These are phyloP conservation scores for Chloranthus sessilifolius DNA, from an alignment of 164 flowering plant genomes.

Conservation along the genomic window DNA sequence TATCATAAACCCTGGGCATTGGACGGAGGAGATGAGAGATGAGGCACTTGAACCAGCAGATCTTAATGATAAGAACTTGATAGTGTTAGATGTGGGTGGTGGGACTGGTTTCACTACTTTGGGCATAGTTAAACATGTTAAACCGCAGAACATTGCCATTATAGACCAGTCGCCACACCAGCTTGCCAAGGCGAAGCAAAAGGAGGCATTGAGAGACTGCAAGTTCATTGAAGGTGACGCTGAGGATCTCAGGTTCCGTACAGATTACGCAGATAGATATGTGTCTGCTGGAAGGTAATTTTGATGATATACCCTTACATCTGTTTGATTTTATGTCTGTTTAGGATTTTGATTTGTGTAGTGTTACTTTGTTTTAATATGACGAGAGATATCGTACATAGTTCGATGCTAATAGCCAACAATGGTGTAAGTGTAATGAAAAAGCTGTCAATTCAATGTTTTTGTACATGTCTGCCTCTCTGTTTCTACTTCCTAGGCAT, in stretches of 20 bases:
- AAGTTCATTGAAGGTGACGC: constrained; percentile 75
- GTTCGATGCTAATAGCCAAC: too few species aligned
- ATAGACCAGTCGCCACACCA: constrained; percentile 82
- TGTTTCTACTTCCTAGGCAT: too few species aligned
- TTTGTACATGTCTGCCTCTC: too few species aligned
- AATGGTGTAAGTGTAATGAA: too few species aligned
- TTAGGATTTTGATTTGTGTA: too few species aligned
- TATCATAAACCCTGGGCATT: constrained; percentile 68
- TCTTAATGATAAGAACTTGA: constrained; percentile 42
- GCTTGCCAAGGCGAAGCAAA: constrained; percentile 78
- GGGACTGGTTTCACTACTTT: constrained; percentile 79
- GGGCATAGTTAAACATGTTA: constrained; percentile 75
- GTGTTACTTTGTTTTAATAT: too few species aligned
- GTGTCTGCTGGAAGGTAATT: constrained; percentile 71
- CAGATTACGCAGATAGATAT: constrained; percentile 82
- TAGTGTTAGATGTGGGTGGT: constrained; percentile 80
- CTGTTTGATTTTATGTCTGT: neutral
- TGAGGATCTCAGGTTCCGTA: constrained; percentile 65
- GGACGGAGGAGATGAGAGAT: constrained; percentile 90
- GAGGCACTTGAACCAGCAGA: constrained; percentile 81
- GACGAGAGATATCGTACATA: too few species aligned
- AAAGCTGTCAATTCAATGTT: too few species aligned
- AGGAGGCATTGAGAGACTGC: constrained; percentile 63
- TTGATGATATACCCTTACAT: too few species aligned
- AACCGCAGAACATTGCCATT: constrained; percentile 73